Evolutionary conservation across 2,329 filamentous ascomycete genomes (phyloP).

Genomic region (Phialophora expanda): DNA sequence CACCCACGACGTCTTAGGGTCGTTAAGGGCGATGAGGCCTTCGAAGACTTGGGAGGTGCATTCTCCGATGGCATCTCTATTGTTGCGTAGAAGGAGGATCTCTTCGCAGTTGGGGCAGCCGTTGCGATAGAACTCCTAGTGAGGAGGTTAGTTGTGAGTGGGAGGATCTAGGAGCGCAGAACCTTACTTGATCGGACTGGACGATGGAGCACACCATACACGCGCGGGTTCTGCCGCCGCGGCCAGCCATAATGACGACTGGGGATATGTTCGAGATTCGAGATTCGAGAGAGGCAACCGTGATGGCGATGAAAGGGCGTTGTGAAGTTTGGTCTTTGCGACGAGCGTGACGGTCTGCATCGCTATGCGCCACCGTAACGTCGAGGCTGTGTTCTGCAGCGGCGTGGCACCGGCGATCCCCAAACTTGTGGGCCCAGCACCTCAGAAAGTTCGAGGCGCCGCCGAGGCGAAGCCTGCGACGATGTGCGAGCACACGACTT

Average conservation of each 20-base stretch:
- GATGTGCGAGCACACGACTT: conserved; percentile 24
- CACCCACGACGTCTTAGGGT: conserved; percentile 88
- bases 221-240: conserved; percentile 81
- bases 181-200: conserved; percentile 73
- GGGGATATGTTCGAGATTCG: neutral
- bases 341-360: neutral
- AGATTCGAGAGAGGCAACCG: neutral
- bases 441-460: conserved; percentile 18
- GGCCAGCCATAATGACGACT: conserved; percentile 52
- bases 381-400: neutral
- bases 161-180: conserved; percentile 30
- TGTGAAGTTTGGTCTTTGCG: neutral
- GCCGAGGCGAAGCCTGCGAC: conserved; percentile 10
- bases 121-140: conserved; percentile 78
- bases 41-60: conserved; percentile 98
- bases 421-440: conserved; percentile 6
- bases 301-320: neutral
- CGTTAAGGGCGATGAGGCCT: conserved; percentile 81
- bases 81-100: conserved; percentile 81
- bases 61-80: conserved; percentile 80
- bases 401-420: neutral
- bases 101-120: conserved; percentile 98
- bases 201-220: conserved; percentile 99
- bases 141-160: conserved; percentile 6
- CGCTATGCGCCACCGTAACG: neutral